Conservation (phyloP, 2,329 filamentous ascomycete genomes). For the Neoscytalidium dimidiatum region DNA sequence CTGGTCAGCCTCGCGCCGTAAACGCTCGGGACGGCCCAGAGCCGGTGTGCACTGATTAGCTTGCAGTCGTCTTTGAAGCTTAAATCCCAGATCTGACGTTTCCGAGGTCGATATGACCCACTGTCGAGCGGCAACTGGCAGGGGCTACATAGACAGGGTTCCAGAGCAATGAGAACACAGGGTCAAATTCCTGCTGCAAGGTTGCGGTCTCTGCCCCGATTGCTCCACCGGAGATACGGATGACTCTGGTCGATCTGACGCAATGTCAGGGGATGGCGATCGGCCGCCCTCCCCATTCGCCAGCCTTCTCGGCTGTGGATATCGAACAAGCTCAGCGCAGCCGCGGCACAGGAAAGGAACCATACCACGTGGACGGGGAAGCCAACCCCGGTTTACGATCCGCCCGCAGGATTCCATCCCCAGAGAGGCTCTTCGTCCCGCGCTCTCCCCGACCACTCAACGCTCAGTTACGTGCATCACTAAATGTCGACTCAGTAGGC, state of each 20-base stretch:
- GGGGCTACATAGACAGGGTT: background rate
- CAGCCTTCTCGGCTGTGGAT: no score
- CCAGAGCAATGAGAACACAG: background rate
- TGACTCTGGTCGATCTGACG: no score
- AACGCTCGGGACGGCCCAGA: background rate
- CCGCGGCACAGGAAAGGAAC: background rate
- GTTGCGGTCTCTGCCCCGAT: no score
- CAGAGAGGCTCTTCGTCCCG: conserved; percentile 1
- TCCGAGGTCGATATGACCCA: background rate
- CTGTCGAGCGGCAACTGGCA: background rate
- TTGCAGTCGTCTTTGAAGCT: background rate
- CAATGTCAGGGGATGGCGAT: no score
- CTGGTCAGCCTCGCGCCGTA: background rate
- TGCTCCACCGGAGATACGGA: background rate
- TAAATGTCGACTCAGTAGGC: background rate
- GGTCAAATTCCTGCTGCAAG: background rate
- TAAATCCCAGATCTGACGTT: background rate
- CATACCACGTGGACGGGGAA: background rate
- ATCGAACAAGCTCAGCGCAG: background rate
- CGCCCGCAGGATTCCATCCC: background rate
- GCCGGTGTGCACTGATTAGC: background rate
- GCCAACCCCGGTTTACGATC: background rate
- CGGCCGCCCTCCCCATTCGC: background rate
- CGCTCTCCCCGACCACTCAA: background rate
- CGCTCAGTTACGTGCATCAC: background rate